Evolutionary conservation across 1,139 yeast genomes (phyloP), one percentile per base, ranked within the genome.

Genomic region (Candida gigantensis): DNA sequence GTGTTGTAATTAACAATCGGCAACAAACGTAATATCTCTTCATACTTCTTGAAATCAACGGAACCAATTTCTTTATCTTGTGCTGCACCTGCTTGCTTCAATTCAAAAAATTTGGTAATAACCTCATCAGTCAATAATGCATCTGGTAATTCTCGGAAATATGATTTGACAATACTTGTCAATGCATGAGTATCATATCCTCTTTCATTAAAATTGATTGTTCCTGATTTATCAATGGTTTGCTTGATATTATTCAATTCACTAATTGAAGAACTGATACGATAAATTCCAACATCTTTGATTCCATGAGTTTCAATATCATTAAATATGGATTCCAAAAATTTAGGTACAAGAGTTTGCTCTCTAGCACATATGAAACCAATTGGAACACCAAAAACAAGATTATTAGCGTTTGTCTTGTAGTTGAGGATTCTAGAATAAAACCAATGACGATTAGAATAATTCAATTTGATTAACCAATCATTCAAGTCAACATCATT

Each of bases 301-400:
- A 92, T 59, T 1, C 97, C 97, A 38, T 90, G 79, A 19, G 69
- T 62, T 55, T 92, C 97, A 45, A 92, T 82, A 50, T 84, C 95
- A 31, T 70, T 70, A 48, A 89, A 72, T 20, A 92, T 64, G 36
- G 72, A 69, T 23, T 74, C 77, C 40, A 89, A 79, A 27, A 90
- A 78, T 11, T 58, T 62, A 1, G 98, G 98, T 20, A 81, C 67
- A 3, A 62, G 42, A 0, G 78, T 61, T 10, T 74, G 67, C 47
- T 88, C 96, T 36, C 96, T 71, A 39, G 69, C 75, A 56, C 96
- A 88, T 5, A 89, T 76, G 49, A 78, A 79, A 32, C 71, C 75
- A 24, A 92, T 68, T 2, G 97, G 96, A 25, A 90, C 83, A n/a
- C 97, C 97, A 71, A 90, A 92, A 3, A 92, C 86, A 4, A 67